Evolutionary conservation across 2,329 filamentous ascomycete species (phyloP).

Genomic region (Trichoderma simmonsii): DNA sequence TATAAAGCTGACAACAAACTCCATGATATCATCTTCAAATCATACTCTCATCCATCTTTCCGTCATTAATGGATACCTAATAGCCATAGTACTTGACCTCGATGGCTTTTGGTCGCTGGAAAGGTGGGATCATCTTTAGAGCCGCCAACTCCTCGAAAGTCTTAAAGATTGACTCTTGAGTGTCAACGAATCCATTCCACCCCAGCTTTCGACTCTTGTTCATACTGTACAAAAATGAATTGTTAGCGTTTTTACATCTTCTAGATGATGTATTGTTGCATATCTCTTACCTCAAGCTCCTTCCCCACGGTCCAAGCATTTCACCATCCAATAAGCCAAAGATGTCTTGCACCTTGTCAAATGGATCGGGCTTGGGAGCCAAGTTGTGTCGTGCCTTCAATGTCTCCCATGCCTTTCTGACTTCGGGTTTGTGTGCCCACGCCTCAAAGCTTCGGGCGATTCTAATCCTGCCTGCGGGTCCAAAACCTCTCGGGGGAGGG

Average conservation of each 20-base stretch:
- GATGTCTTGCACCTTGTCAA: not conserved
- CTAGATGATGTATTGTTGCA: not conserved
- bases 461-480: not conserved
- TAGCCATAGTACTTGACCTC: not conserved
- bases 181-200: slow-evolving; percentile 2
- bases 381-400: not conserved
- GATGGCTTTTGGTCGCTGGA: not conserved
- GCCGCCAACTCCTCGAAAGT: not conserved
- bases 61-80: not conserved
- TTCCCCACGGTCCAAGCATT: not conserved
- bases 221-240: not conserved
- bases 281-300: not conserved
- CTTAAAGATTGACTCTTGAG: not conserved
- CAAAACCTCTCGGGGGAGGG: not conserved
- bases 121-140: slow-evolving; percentile 1
- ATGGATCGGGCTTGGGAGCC: not conserved
- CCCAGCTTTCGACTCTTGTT: slow-evolving; percentile 1
- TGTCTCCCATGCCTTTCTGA: not conserved
- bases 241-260: not conserved
- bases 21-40: not conserved
- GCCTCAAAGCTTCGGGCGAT: not conserved
- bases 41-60: not conserved
- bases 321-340: not conserved
- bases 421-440: slow-evolving; percentile 4
- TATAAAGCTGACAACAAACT: not conserved